phyloP scores from a whole-genome alignment of 2,329 filamentous ascomycete genomes.

The Exophiala sp. region DNA sequence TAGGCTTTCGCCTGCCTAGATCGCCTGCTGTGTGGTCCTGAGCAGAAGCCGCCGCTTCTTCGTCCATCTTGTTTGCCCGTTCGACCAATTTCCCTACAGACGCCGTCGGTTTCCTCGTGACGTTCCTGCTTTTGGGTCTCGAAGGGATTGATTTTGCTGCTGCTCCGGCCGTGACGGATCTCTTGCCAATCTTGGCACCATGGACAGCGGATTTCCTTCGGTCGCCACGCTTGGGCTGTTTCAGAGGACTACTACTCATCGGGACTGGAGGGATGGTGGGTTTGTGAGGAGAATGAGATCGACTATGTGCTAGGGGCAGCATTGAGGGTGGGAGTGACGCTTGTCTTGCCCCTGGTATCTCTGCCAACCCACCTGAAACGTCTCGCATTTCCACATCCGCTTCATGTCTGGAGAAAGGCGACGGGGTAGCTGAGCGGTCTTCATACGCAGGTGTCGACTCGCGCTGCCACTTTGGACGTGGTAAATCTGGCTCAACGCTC shows the following conservation, averaged over 20 bases:
- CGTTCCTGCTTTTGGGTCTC: conserved; percentile 18
- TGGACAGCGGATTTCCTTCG: conserved; percentile 18
- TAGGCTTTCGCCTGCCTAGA: not conserved
- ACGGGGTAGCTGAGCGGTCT: conserved; percentile 21
- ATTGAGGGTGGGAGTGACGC: conserved; percentile 6
- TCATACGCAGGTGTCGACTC: conserved; percentile 21
- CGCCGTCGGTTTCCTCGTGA: conserved; percentile 13
- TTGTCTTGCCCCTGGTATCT: not conserved
- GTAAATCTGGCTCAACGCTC: conserved; percentile 20
- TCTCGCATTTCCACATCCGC: conserved; percentile 17
- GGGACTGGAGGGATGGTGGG: conserved; percentile 14
- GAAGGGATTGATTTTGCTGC: not conserved
- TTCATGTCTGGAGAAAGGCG: conserved; percentile 16
- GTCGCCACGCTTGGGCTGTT: conserved; percentile 20
- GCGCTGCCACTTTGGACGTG: conserved; percentile 10
- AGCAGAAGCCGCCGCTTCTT: not conserved
- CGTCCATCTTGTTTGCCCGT: conserved; percentile 8
- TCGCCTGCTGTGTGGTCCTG: not conserved
- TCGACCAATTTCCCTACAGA: conserved; percentile 16
- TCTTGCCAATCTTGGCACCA: conserved; percentile 19
- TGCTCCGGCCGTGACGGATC: conserved; percentile 13
- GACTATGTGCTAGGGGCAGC: not conserved
- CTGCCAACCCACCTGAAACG: not conserved
- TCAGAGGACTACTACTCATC: conserved; percentile 1
- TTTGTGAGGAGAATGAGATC: conserved; percentile 1